Evolutionary conservation across 345 rosid genomes (phyloP).

Genomic region (Abelmoschus esculentus): DNA sequence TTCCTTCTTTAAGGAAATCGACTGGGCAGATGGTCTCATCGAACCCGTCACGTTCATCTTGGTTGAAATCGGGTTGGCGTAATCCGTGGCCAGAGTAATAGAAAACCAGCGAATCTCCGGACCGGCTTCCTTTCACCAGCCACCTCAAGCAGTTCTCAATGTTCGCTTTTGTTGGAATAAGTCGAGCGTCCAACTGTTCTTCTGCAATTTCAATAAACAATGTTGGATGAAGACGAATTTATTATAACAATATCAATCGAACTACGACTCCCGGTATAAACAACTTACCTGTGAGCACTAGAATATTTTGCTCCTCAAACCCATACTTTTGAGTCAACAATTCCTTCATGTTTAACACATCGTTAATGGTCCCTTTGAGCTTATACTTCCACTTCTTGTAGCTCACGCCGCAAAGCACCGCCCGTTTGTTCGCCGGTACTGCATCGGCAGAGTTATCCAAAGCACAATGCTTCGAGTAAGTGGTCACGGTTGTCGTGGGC

Average conservation of each 20-base stretch:
- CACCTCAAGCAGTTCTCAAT: constrained; percentile 33
- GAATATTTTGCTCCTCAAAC: constrained; percentile 24
- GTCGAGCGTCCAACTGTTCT: constrained; percentile 22
- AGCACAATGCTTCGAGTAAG: background rate
- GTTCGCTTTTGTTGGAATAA: constrained; percentile 41
- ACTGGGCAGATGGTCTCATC: constrained; percentile 55
- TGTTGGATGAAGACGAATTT: background rate
- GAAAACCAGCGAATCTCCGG: constrained; percentile 44
- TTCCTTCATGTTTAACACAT: constrained; percentile 36
- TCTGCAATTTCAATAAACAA: constrained; percentile 20
- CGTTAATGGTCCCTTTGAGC: constrained; percentile 44
- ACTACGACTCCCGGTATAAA: background rate
- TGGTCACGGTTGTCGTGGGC: background rate
- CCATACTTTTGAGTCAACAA: constrained; percentile 33
- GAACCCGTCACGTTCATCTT: constrained; percentile 50
- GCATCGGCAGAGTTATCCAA: background rate
- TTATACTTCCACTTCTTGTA: constrained; percentile 32
- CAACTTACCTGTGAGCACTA: constrained; percentile 40
- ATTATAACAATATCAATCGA: background rate
- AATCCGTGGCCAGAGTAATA: constrained; percentile 59
- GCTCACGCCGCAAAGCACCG: constrained; percentile 18
- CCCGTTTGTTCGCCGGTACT: constrained; percentile 22
- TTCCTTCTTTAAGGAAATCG: constrained; percentile 39
- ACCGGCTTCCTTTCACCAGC: constrained; percentile 40
- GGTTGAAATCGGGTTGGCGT: constrained; percentile 31